These are phyloP conservation scores for Ustilago hordei DNA, from an alignment of 1,284 basidiomycete genomes.

Conservation along the genomic window DNA sequence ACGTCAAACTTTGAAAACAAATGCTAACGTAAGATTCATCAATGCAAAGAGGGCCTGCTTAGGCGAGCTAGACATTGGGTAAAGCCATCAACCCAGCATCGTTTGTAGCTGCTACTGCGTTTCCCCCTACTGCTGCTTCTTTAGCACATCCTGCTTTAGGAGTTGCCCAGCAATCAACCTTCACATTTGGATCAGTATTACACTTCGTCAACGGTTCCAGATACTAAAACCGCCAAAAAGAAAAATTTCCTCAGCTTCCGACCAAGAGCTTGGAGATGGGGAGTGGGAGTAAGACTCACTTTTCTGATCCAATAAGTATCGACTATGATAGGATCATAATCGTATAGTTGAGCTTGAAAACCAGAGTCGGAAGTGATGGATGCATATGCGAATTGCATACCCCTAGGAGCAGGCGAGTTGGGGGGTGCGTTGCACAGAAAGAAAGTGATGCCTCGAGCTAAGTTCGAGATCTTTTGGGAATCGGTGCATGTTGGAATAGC, in stretches of 20 bases:
- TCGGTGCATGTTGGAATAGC: slow-evolving; percentile 8
- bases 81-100: no score
- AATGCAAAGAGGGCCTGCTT: no score
- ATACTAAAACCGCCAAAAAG: background rate
- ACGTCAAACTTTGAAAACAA: no score
- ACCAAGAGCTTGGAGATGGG: background rate
- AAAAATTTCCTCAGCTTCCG: background rate
- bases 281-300: background rate
- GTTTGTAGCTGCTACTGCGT: no score
- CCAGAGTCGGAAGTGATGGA: slow-evolving; percentile 7
- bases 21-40: no score
- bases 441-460: slow-evolving; percentile 17
- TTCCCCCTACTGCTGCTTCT: background rate
- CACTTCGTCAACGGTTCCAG: background rate
- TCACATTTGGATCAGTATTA: background rate
- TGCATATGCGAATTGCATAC: background rate
- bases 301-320: slow-evolving; percentile 19
- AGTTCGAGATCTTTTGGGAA: slow-evolving; percentile 3
- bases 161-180: slow-evolving; percentile 11
- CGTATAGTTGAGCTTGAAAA: slow-evolving; percentile 7
- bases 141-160: background rate
- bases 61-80: no score
- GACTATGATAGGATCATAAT: background rate
- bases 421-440: background rate
- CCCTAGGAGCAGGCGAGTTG: background rate